Evolutionary conservation across 106 monocot species (phyloP).

Genomic region (Dendrobium catenatum): DNA sequence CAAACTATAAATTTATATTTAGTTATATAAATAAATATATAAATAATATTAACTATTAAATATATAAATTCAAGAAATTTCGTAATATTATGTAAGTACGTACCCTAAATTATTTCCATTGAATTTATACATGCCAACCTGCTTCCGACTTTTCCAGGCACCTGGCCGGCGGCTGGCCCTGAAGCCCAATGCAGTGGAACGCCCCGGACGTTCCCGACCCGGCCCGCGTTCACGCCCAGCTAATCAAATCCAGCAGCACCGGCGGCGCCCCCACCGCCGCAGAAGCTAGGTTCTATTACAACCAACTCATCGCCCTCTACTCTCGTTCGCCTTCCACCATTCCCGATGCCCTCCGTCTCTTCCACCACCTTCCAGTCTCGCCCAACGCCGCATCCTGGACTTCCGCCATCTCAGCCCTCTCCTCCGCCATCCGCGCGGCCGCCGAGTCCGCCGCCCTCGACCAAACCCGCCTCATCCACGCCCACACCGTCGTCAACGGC

Average conservation of each 20-base stretch:
- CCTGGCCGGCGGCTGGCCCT: background rate
- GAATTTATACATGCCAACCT: background rate
- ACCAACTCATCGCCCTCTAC: conserved; percentile 39
- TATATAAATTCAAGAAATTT: no score
- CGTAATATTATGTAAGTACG: no score
- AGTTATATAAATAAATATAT: no score
- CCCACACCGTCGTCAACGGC: conserved; percentile 35
- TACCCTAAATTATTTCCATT: no score
- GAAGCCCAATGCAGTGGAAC: background rate
- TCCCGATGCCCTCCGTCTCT: conserved; percentile 22
- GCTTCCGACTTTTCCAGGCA: background rate
- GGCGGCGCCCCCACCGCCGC: background rate
- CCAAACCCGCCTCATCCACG: conserved; percentile 37
- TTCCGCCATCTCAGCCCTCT: conserved; percentile 35
- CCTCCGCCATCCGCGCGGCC: conserved; percentile 37
- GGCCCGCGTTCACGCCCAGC: conserved; percentile 10
- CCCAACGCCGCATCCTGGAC: conserved; percentile 36
- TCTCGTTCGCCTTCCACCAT: conserved; percentile 17
- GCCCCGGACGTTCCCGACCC: background rate
- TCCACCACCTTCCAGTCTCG: conserved; percentile 33
- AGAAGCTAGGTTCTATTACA: conserved; percentile 17
- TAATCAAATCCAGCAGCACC: conserved; percentile 23
- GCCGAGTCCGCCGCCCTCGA: conserved; percentile 42
- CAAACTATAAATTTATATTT: no score
- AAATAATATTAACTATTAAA: no score